phyloP scores from a whole-genome alignment of 2,329 filamentous ascomycete genomes.

The Alternaria alternata region DNA sequence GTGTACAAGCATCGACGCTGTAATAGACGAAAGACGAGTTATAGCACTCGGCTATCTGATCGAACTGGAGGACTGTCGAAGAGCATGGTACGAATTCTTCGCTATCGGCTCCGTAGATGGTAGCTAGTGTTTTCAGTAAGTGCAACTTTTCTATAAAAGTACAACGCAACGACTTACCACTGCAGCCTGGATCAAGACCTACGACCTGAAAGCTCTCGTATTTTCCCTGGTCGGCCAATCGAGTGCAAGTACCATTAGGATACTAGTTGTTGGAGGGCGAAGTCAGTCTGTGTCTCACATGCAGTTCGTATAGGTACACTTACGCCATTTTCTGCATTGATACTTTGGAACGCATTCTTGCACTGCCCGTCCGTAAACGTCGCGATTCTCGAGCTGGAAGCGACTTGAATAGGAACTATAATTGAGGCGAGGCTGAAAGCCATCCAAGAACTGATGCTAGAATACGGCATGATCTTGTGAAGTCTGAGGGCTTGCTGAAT shows the following conservation, averaged over 20 bases:
- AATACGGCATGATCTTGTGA: not conserved
- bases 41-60: constrained; percentile 1
- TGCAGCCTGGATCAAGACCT: constrained; percentile 7
- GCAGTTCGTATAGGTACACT: not conserved
- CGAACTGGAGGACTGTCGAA: constrained; percentile 8
- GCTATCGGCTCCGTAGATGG: constrained; percentile 2
- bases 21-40: constrained; percentile 14
- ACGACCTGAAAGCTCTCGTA: constrained; percentile 11
- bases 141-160: not conserved
- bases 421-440: not conserved
- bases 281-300: not conserved
- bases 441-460: not conserved
- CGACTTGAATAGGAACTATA: not conserved
- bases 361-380: constrained; percentile 7
- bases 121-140: not conserved
- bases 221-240: not conserved
- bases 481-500: constrained; percentile 1
- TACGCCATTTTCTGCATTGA: constrained; percentile 9
- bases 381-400: constrained; percentile 1
- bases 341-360: constrained; percentile 4
- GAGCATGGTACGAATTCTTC: constrained; percentile 5
- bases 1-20: constrained; percentile 9
- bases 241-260: constrained; percentile 3
- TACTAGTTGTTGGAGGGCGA: not conserved
- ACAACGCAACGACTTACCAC: not conserved